Conservation (phyloP, 1,284 basidiomycete species). For the Xanthoconium separans region DNA sequence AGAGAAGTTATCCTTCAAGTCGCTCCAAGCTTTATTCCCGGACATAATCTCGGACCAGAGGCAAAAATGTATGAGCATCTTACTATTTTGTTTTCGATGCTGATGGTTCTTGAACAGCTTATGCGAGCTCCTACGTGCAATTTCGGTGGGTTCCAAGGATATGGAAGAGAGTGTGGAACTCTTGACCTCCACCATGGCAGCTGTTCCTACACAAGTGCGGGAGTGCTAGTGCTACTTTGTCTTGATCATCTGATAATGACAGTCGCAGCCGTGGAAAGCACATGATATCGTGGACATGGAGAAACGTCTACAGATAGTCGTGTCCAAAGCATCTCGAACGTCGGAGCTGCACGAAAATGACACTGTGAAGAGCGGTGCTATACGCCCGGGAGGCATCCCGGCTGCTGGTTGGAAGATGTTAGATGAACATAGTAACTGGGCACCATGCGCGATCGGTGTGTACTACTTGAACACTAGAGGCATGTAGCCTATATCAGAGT, state of each 20-base stretch:
- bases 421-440: constrained; percentile 47
- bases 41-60: constrained; percentile 22
- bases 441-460: constrained; percentile 65
- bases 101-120: constrained; percentile 21
- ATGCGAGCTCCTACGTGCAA: constrained; percentile 15
- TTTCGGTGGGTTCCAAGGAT: constrained; percentile 19
- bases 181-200: constrained; percentile 8
- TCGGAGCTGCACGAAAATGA: neutral
- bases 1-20: constrained; percentile 47
- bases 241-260: constrained; percentile 2
- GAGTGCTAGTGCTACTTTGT: neutral
- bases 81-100: neutral
- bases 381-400: neutral
- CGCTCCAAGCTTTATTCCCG: constrained; percentile 48
- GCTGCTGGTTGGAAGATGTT: constrained; percentile 53
- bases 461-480: constrained; percentile 26
- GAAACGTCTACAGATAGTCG: constrained; percentile 45
- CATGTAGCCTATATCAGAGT: constrained; percentile 1
- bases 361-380: neutral
- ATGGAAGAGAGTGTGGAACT: constrained; percentile 21
- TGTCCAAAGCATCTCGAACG: constrained; percentile 17
- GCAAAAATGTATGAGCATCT: constrained; percentile 38
- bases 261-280: constrained; percentile 46
- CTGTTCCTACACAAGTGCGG: constrained; percentile 19
- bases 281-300: constrained; percentile 54